Conservation (phyloP, 2,329 filamentous ascomycete species). For the Hymenoscyphus albidus region DNA sequence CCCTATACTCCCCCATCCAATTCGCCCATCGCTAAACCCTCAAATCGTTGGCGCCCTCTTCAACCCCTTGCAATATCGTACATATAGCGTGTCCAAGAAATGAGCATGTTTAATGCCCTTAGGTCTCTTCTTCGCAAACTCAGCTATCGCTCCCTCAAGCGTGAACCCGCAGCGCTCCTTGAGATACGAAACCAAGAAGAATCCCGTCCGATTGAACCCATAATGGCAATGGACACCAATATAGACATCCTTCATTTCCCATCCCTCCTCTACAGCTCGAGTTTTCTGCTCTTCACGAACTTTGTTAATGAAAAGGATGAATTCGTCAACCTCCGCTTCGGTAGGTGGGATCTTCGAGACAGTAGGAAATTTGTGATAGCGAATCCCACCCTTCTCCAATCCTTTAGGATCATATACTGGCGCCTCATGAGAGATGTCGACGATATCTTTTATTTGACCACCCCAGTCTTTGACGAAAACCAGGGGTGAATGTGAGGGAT, state of each 20-base stretch:
- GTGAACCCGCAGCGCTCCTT: constrained; percentile 71
- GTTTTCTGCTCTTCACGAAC: constrained; percentile 53
- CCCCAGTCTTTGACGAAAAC: constrained; percentile 68
- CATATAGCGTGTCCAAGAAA: constrained; percentile 79
- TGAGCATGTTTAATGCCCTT: constrained; percentile 87
- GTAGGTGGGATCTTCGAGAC: constrained; percentile 85
- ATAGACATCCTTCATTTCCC: constrained; percentile 41
- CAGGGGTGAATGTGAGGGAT: constrained; percentile 73
- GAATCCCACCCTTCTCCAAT: constrained; percentile 62
- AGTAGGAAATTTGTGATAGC: constrained; percentile 84
- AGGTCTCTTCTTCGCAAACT: constrained; percentile 68
- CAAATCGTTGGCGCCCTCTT: constrained; percentile 32
- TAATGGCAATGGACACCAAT: constrained; percentile 94
- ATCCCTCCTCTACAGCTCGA: constrained; percentile 41
- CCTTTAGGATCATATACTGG: constrained; percentile 81
- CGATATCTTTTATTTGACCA: constrained; percentile 64
- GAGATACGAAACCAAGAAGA: constrained; percentile 86
- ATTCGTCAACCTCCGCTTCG: constrained; percentile 47
- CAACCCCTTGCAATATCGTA: constrained; percentile 60
- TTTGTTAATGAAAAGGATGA: constrained; percentile 55
- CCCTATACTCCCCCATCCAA: constrained; percentile 1
- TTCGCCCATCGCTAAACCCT: constrained; percentile 2
- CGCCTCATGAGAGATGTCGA: constrained; percentile 88
- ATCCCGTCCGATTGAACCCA: constrained; percentile 91
- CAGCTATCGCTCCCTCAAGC: constrained; percentile 73